Evolutionary conservation across 169 alveolate genomes (phyloP).

Genomic region (Cryptosporidium andersoni): DNA sequence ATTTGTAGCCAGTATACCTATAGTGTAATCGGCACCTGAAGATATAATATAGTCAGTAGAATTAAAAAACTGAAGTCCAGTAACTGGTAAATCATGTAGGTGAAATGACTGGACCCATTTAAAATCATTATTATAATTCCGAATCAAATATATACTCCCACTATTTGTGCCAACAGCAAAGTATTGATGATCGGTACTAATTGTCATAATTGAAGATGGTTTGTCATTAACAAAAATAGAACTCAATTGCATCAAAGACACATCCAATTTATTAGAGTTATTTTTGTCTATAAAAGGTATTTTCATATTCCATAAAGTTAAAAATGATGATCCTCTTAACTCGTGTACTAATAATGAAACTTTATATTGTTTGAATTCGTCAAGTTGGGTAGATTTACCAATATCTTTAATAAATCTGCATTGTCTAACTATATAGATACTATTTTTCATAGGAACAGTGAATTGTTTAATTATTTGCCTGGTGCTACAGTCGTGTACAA

Average conservation of each 20-base stretch:
- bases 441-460: conserved; percentile 50
- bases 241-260: conserved; percentile 16
- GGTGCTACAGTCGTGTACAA: conserved; percentile 40
- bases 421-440: conserved; percentile 48
- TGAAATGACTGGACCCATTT: conserved; percentile 15
- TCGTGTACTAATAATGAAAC: conserved; percentile 52
- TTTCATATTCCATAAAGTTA: conserved; percentile 64
- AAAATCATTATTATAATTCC: conserved; percentile 23
- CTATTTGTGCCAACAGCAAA: conserved; percentile 63
- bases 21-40: conserved; percentile 63
- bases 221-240: conserved; percentile 47
- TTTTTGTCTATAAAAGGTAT: not conserved
- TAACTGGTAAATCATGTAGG: conserved; percentile 64
- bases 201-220: conserved; percentile 41
- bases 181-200: conserved; percentile 4
- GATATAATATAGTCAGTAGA: conserved; percentile 47
- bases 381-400: conserved; percentile 14
- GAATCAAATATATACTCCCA: conserved; percentile 19
- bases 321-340: conserved; percentile 46
- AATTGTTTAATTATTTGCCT: conserved; percentile 43
- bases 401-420: conserved; percentile 50
- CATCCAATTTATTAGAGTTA: conserved; percentile 2
- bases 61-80: conserved; percentile 38
- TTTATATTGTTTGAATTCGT: conserved; percentile 21
- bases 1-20: conserved; percentile 1